A percentile compares a stretch with the other conserved stretches of the same genome.
phyloP scores from a whole-genome alignment of 2,329 filamentous ascomycete species.

The Stenocarpella maydis region DNA sequence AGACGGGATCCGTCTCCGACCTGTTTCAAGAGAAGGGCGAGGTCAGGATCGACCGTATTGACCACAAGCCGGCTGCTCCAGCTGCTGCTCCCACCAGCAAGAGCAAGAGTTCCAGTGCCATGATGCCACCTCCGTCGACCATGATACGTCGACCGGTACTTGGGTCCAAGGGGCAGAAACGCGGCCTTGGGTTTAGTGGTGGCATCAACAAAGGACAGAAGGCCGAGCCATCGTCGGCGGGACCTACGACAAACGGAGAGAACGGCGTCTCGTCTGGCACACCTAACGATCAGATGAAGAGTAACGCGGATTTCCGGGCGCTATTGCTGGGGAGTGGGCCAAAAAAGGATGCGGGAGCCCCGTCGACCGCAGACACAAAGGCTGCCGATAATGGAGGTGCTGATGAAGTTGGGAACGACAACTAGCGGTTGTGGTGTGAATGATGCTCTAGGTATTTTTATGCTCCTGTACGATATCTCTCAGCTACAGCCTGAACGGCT shows the following conservation, averaged over 20 bases:
- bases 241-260: constrained; percentile 32
- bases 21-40: constrained; percentile 61
- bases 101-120: constrained; percentile 40
- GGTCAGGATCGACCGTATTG: constrained; percentile 52
- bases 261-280: constrained; percentile 32
- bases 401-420: constrained; percentile 8
- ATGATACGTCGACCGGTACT: constrained; percentile 50
- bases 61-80: constrained; percentile 45
- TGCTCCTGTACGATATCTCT: constrained; percentile 22
- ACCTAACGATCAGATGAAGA: constrained; percentile 51
- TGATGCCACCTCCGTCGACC: constrained; percentile 55
- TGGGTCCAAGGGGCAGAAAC: constrained; percentile 41
- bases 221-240: constrained; percentile 26
- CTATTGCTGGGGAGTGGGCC: constrained; percentile 50
- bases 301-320: constrained; percentile 67
- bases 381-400: constrained; percentile 14
- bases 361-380: neutral
- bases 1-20: constrained; percentile 62
- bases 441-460: constrained; percentile 16
- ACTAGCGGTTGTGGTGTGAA: constrained; percentile 26
- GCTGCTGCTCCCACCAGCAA: constrained; percentile 43
- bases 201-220: constrained; percentile 37
- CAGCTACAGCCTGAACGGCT: constrained; percentile 8
- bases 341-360: constrained; percentile 19
- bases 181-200: constrained; percentile 44